These are phyloP conservation scores for Stromatinia cepivora DNA, from an alignment of 2,329 filamentous ascomycete species.

Conservation along the genomic window DNA sequence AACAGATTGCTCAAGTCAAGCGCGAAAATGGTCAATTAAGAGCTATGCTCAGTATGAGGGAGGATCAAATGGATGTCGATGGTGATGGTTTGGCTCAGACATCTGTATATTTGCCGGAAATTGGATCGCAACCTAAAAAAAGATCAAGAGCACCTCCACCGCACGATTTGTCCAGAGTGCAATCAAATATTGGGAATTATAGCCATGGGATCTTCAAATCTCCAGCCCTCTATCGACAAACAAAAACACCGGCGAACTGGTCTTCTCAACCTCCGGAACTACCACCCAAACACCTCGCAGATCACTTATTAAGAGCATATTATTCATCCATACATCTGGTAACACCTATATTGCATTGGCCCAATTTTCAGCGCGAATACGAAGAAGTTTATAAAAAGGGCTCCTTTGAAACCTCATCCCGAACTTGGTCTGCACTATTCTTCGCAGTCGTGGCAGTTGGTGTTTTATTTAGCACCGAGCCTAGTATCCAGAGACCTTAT, in stretches of 20 bases:
- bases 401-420: conserved; percentile 59
- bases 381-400: conserved; percentile 72
- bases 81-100: conserved; percentile 44
- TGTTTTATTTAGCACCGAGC: conserved; percentile 66
- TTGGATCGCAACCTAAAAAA: conserved; percentile 65
- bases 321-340: conserved; percentile 74
- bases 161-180: conserved; percentile 70
- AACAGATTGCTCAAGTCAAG: conserved; percentile 77
- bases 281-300: conserved; percentile 68
- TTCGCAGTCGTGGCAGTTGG: conserved; percentile 84
- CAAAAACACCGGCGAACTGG: conserved; percentile 50
- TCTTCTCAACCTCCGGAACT: conserved; percentile 61
- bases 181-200: conserved; percentile 70
- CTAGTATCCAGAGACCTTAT: conserved; percentile 54
- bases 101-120: conserved; percentile 60
- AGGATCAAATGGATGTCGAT: conserved; percentile 48
- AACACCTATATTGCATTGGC: conserved; percentile 87
- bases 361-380: conserved; percentile 73
- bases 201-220: conserved; percentile 79
- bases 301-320: conserved; percentile 74
- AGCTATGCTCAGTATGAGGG: conserved; percentile 54
- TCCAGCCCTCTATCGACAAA: conserved; percentile 65
- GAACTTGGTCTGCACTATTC: conserved; percentile 76
- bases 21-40: conserved; percentile 76
- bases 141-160: conserved; percentile 61